Percentiles rank a stretch among this genome's conserved stretches.
Evolutionary conservation across 164 flowering plant species (phyloP).

Genomic region (Kingdonia uniflora): DNA sequence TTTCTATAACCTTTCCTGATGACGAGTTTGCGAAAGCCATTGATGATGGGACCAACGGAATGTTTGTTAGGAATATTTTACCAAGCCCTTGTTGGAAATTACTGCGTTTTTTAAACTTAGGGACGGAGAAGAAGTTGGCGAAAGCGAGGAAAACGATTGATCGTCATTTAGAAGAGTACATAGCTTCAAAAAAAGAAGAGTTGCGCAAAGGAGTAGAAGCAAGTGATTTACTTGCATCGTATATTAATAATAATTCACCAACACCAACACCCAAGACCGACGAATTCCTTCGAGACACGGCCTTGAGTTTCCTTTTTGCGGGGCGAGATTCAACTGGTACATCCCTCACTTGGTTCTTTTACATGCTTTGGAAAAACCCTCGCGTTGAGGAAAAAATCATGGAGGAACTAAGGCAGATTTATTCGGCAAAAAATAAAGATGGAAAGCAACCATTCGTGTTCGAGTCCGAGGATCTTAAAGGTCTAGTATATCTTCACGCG

Average conservation of each 20-base stretch:
- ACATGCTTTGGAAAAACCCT: not conserved
- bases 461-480: not conserved
- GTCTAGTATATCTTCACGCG: not conserved
- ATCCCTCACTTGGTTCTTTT: constrained; percentile 8
- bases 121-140: constrained; percentile 1
- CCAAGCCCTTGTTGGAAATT: constrained; percentile 6
- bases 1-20: not conserved
- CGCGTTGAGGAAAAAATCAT: constrained; percentile 5
- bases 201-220: constrained; percentile 1
- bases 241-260: not conserved
- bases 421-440: not conserved
- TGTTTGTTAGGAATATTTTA: constrained; percentile 2
- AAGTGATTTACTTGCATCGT: not conserved
- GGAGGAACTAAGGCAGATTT: not conserved
- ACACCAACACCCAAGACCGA: not conserved
- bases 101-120: not conserved
- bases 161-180: not conserved
- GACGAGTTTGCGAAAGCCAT: constrained; percentile 6
- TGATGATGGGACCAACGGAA: constrained; percentile 7
- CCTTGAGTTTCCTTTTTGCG: constrained; percentile 6
- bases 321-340: constrained; percentile 11
- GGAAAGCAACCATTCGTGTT: not conserved
- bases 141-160: constrained; percentile 4
- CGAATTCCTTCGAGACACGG: constrained; percentile 6
- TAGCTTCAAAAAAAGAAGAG: constrained; percentile 5